Evolutionary conservation across 331 rosid species (phyloP).

Genomic region (Malus hybrid): DNA sequence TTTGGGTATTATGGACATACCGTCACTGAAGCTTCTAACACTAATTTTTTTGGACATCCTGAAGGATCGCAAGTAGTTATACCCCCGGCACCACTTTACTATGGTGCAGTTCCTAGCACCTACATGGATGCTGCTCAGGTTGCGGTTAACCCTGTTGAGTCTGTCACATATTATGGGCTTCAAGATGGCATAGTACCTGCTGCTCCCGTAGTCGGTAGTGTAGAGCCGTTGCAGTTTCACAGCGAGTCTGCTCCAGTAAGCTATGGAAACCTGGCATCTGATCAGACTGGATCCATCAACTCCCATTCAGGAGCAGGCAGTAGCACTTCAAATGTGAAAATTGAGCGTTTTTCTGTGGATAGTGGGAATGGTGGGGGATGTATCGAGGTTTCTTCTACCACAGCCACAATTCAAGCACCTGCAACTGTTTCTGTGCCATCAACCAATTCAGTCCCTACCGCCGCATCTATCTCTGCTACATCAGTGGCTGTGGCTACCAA

Average conservation of each 20-base stretch:
- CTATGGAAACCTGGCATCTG: slow-evolving; percentile 14
- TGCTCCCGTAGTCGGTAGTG: slow-evolving; percentile 23
- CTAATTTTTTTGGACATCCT: slow-evolving; percentile 49
- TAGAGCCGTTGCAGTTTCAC: slow-evolving; percentile 12
- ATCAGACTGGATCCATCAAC: slow-evolving; percentile 16
- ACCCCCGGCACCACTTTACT: slow-evolving; percentile 56
- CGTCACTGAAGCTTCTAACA: slow-evolving; percentile 35
- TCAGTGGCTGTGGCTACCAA: slow-evolving; percentile 45
- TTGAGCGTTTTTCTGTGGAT: slow-evolving; percentile 10
- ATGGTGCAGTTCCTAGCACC: slow-evolving; percentile 46
- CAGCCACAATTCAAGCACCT: slow-evolving; percentile 41
- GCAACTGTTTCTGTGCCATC: slow-evolving; percentile 31
- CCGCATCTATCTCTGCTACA: slow-evolving; percentile 23
- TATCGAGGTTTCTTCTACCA: slow-evolving; percentile 39
- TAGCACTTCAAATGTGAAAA: slow-evolving; percentile 14
- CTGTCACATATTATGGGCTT: slow-evolving; percentile 50
- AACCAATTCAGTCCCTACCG: slow-evolving; percentile 27
- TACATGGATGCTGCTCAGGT: slow-evolving; percentile 46
- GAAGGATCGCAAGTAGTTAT: slow-evolving; percentile 45
- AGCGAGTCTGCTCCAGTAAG: slow-evolving; percentile 11
- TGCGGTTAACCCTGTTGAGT: slow-evolving; percentile 36
- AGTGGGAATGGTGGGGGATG: slow-evolving; percentile 32
- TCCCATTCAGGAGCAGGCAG: slow-evolving; percentile 31
- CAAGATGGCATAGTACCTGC: slow-evolving; percentile 41
- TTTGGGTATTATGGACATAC: slow-evolving; percentile 61